Base-by-base conservation (phyloP, 2,329 filamentous ascomycete genomes). In the Anisogramma anomala region DNA sequence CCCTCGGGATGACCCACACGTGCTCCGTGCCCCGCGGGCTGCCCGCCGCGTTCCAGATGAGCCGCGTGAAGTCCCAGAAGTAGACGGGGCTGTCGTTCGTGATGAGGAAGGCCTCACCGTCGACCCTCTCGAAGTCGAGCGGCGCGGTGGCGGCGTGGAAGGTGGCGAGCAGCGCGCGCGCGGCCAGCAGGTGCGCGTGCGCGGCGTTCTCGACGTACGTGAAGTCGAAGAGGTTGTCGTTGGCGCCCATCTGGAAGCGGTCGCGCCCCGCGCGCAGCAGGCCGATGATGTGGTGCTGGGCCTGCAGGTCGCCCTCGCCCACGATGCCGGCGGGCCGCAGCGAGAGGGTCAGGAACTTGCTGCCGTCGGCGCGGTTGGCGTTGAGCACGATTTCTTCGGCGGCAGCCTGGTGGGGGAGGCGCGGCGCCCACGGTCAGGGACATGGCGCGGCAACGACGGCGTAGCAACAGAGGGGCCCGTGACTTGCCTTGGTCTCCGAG, bases 251-350 rank as follows among this genome's bases (percentile, higher is more conserved):
- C 60, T 95, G 84, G 58, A 91, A 77, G 48, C 74, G 74, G 27
- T 85, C 81, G 49, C 79, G 53, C 74, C 69, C 47, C 75, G 70
- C 45, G 71, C 68, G 57, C 82, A 82, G 52, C n/a, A 84, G 77
- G 48, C 78, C 73, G 54, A 94, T 68, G 48, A 95, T 73, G 51
- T 81, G 77, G 48, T 79, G 75, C 25, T 89, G 76, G 11, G 80
- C 63, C 56, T 87, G 82, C 39, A 77, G 75, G 64, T 98, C 91
- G 53, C 84, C 84, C 56, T 91, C 85, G 53, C 89, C 89, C 55
- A 94, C 85, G 59, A 96, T 93, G 50, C 85, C 85, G 10, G 86
- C 82, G 6, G 88, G 85, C 13, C 91, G 84, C 49, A 96, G 73
- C 22, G 87, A 71, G 54, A 75, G 75, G n/a, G 87, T 94, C 8